Conservation (phyloP, 2,329 filamentous ascomycete genomes). For the Calonectria multiphialidica region DNA sequence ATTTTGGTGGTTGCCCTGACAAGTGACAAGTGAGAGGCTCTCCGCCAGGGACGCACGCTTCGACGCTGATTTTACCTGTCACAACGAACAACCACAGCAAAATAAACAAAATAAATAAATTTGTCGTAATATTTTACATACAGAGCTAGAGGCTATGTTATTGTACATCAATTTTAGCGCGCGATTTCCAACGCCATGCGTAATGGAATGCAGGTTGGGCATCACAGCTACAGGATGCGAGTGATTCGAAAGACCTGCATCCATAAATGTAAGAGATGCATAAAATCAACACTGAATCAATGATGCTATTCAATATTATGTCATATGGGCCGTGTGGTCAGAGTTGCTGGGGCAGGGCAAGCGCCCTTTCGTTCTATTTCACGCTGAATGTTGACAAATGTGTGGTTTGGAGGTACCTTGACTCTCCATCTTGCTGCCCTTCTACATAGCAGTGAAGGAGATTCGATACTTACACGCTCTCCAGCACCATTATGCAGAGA, state of each 20-base stretch:
- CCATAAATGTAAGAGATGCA: background rate
- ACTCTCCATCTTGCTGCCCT: background rate
- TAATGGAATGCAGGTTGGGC: background rate
- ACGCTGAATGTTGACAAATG: background rate
- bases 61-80: background rate
- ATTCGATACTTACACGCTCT: background rate
- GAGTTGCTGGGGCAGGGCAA: background rate
- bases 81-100: no score
- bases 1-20: slow-evolving; percentile 35
- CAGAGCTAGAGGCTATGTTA: background rate
- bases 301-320: background rate
- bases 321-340: no score
- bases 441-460: background rate
- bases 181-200: background rate
- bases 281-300: background rate
- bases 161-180: no score
- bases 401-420: background rate
- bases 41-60: background rate
- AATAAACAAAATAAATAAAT: background rate
- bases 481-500: no score
- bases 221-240: background rate
- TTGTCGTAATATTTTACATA: no score
- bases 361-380: background rate
- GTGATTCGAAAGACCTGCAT: background rate
- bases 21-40: slow-evolving; percentile 3